phyloP scores from a whole-genome alignment of 768 basidiomycete species.

The Phaeotremella fagi region DNA sequence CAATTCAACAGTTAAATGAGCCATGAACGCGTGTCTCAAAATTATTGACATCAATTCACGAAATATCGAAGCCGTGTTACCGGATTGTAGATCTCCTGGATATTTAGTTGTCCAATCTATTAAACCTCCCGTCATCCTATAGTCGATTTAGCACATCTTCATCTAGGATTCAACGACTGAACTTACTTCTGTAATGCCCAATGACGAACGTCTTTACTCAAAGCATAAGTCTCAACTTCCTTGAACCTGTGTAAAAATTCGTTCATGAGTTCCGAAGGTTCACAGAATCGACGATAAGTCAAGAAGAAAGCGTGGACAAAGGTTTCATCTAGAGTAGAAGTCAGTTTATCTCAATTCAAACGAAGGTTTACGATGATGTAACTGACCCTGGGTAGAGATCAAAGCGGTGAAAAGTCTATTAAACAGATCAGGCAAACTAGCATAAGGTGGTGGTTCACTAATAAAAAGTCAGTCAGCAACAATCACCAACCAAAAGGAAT shows the following conservation, averaged over 20 bases:
- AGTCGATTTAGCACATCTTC: not conserved
- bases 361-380: not conserved
- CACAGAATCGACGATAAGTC: slow-evolving; percentile 41
- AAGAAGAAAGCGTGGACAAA: slow-evolving; percentile 40
- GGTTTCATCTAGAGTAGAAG: slow-evolving; percentile 18
- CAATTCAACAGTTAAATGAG: slow-evolving; percentile 38
- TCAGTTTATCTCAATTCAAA: not conserved
- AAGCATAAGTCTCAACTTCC: slow-evolving; percentile 21
- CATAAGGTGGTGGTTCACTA: slow-evolving; percentile 6
- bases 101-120: slow-evolving; percentile 41
- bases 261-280: slow-evolving; percentile 29
- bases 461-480: not conserved
- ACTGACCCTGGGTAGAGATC: slow-evolving; percentile 25
- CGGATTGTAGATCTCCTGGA: slow-evolving; percentile 40
- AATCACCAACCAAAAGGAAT: not conserved
- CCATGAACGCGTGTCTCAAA: slow-evolving; percentile 31
- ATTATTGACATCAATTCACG: slow-evolving; percentile 23
- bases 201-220: slow-evolving; percentile 23
- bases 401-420: slow-evolving; percentile 24
- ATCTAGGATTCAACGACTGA: not conserved
- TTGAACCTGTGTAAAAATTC: slow-evolving; percentile 29
- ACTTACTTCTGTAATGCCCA: slow-evolving; percentile 38
- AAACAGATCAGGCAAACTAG: slow-evolving; percentile 21
- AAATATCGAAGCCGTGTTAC: slow-evolving; percentile 14
- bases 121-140: slow-evolving; percentile 31